A percentile compares a stretch with the other conserved stretches of the same genome.
Conservation (phyloP, 2,329 filamentous ascomycete species). For the Aspergillus ustus region DNA sequence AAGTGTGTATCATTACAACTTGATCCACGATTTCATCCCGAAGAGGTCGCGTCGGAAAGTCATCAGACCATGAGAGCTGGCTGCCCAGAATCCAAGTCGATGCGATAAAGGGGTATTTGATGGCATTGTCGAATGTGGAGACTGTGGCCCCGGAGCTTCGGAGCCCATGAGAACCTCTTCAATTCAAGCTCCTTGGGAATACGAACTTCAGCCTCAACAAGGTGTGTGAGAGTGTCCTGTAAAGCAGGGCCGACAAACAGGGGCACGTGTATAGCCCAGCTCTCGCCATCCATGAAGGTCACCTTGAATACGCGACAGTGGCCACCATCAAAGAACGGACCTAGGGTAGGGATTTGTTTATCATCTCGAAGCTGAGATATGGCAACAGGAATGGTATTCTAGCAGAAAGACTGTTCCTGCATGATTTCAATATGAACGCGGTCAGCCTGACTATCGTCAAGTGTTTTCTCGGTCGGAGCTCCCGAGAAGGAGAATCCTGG, state of each 20-base stretch:
- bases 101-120: neutral
- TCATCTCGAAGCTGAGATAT: neutral
- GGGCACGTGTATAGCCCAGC: no score
- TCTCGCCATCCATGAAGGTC: no score
- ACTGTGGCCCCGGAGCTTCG: neutral
- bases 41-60: neutral
- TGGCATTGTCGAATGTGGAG: neutral
- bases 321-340: neutral
- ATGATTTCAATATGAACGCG: neutral
- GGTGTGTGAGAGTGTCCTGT: no score
- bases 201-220: neutral
- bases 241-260: no score
- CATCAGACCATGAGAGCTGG: neutral
- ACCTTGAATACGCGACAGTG: neutral
- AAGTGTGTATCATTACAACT: neutral
- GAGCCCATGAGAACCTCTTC: neutral
- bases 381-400: neutral
- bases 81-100: neutral
- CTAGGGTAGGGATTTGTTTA: neutral
- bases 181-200: neutral
- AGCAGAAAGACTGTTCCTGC: neutral
- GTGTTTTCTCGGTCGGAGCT: no score
- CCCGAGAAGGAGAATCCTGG: no score
- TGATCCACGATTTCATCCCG: neutral
- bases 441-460: no score